Evolutionary conservation across 73 alveolate genomes (phyloP).

Genomic region (Tetrahymena thermophila): DNA sequence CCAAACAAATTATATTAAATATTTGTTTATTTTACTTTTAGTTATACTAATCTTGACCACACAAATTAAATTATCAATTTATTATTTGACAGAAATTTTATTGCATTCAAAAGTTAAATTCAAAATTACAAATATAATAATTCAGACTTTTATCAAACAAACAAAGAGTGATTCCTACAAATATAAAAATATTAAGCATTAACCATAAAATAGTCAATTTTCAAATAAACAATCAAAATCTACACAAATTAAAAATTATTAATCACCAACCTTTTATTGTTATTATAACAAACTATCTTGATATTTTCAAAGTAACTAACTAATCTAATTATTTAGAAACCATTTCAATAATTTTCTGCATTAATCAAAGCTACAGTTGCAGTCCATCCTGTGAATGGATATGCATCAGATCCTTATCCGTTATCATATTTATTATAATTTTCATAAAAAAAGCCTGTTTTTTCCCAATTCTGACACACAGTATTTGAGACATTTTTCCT

Average conservation of each 20-base stretch:
- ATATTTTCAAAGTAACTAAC: neutral
- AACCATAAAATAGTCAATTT: neutral
- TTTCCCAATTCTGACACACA: conserved; percentile 58
- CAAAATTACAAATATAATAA: neutral
- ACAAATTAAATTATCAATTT: neutral
- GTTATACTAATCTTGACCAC: neutral
- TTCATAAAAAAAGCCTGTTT: conserved; percentile 59
- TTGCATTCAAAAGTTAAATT: neutral
- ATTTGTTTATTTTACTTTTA: neutral
- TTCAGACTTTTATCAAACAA: neutral
- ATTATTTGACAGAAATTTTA: neutral
- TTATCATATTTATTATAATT: conserved; percentile 49
- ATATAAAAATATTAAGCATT: too few relatives aligned
- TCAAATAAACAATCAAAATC: neutral
- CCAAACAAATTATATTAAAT: neutral
- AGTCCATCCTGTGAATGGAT: conserved; percentile 82
- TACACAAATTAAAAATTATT: neutral
- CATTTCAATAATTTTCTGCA: conserved; percentile 48
- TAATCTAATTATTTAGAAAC: too few relatives aligned
- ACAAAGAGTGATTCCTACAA: neutral
- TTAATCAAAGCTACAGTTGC: conserved; percentile 49
- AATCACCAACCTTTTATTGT: neutral
- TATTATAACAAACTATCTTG: too few relatives aligned
- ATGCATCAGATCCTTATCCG: conserved; percentile 57
- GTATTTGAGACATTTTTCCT: conserved; percentile 54